Evolutionary conservation across 2,329 filamentous ascomycete genomes (phyloP), one percentile per base, ranked within the genome.

Genomic region (Ceratocystiopsis brevicomis): DNA sequence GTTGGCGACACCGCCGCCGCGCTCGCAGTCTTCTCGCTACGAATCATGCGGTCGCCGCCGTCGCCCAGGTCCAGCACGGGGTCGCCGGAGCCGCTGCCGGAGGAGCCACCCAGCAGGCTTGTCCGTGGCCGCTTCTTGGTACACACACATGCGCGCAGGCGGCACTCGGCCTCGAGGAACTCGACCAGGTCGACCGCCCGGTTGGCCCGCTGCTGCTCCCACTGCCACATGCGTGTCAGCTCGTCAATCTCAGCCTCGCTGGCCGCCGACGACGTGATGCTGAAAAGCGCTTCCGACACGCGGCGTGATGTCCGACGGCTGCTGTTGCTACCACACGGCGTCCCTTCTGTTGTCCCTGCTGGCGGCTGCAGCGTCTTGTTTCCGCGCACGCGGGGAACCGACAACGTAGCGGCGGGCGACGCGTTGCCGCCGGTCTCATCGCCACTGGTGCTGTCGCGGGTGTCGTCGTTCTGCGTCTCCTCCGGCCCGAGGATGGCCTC

Each of bases 81-180:
- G 25, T 9, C 25, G 25, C 25, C 25, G 8, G 6, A 8, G 25
- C 25, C 25, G 25, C 25, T 11, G 25, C 25, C 25, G 25, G 25
- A 21, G 4, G 19, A 42, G 43, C 46, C 25, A 2, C 6, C 42
- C 18, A 49, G 38, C 30, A 54, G 47, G 52, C 56, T 60, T 38
- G 54, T 50, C 12, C 57, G 52, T 12, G 55, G 53, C 15, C 57
- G 56, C 36, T 57, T 53, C 49, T 63, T 69, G 47, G 63, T 69
- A 54, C 76, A 79, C 1, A 69, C 63, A 61, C 80, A 84, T 58
- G 71, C 75, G 39, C 70, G 68, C 49, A 86, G 69, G 41, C 74
- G 68, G 56, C 79, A 85, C 56, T 88, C 81, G 44, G 80, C 70
- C 54, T 82, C 73, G 55, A 87, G 65, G 57, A 84, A 87, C 32